Conservation (phyloP, 257 asterid genomes). For the Solanum commersonii region DNA sequence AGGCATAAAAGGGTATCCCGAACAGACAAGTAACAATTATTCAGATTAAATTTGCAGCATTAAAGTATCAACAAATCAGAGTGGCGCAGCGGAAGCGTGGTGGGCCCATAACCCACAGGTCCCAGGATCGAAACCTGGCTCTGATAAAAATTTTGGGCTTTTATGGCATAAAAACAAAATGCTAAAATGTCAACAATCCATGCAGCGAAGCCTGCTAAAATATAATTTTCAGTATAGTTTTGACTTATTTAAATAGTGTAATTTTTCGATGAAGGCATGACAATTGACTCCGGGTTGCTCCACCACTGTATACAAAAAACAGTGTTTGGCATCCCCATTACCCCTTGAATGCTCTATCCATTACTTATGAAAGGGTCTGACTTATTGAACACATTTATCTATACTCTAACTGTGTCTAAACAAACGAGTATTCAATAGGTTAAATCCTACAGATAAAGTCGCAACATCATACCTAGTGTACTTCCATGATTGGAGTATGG, state of each 20-base stretch:
- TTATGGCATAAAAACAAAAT: neutral
- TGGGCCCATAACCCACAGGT: slow-evolving; percentile 99
- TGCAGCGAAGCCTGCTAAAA: neutral
- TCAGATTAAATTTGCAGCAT: rapidly evolving
- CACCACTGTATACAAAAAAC: neutral
- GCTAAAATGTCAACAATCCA: neutral
- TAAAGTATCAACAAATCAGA: slow-evolving; percentile 5
- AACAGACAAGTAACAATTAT: neutral
- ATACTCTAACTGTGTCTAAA: neutral
- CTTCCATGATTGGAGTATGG: neutral
- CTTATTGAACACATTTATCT: neutral
- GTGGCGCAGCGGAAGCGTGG: slow-evolving; percentile 70
- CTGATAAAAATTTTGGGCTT: slow-evolving; percentile 38
- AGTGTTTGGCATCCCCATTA: neutral
- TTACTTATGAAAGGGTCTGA: neutral
- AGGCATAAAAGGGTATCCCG: neutral
- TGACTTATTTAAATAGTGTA: neutral
- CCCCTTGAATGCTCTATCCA: neutral
- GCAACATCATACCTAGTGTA: neutral
- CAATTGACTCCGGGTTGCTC: neutral
- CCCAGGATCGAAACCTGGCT: slow-evolving; percentile 99
- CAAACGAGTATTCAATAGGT: neutral
- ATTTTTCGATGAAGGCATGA: neutral
- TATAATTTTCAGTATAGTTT: too few species aligned
- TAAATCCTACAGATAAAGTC: neutral